These are phyloP conservation scores for Naematelia encephala DNA, from an alignment of 768 basidiomycete species.

Conservation along the genomic window DNA sequence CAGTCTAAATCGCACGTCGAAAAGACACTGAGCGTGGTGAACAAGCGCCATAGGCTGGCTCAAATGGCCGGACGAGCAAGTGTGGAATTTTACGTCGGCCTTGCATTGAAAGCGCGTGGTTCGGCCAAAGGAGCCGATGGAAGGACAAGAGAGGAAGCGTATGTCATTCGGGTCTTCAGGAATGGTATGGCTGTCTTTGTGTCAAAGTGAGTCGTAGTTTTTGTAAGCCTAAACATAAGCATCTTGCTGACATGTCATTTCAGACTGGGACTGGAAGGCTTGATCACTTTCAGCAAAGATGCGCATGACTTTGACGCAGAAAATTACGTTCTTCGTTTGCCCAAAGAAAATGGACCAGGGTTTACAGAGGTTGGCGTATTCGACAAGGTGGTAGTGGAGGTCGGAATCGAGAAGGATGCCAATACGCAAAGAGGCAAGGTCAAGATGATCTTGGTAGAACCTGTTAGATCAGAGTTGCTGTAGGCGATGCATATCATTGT, in stretches of 20 bases:
- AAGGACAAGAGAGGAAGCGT: constrained; percentile 44
- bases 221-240: background rate
- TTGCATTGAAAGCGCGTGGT: constrained; percentile 69
- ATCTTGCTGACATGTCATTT: constrained; percentile 2
- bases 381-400: constrained; percentile 85
- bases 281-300: constrained; percentile 82
- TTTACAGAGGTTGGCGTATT: constrained; percentile 76
- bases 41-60: constrained; percentile 88
- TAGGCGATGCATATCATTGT: constrained; percentile 10
- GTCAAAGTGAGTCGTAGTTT: constrained; percentile 60
- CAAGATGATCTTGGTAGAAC: constrained; percentile 51
- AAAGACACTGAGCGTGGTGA: constrained; percentile 76
- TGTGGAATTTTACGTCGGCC: constrained; percentile 94
- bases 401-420: constrained; percentile 89
- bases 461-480: constrained; percentile 39
- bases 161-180: constrained; percentile 84
- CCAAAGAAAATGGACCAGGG: constrained; percentile 24
- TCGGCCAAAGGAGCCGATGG: constrained; percentile 45
- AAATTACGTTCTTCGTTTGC: constrained; percentile 66
- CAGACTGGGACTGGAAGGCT: constrained; percentile 88
- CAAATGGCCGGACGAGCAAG: constrained; percentile 97
- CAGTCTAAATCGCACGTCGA: constrained; percentile 88
- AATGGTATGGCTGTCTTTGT: constrained; percentile 98
- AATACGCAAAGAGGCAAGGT: constrained; percentile 89
- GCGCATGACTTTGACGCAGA: constrained; percentile 88